Conservation (phyloP, 2,329 filamentous ascomycete species). For the Dothidotthia symphoricarpi region DNA sequence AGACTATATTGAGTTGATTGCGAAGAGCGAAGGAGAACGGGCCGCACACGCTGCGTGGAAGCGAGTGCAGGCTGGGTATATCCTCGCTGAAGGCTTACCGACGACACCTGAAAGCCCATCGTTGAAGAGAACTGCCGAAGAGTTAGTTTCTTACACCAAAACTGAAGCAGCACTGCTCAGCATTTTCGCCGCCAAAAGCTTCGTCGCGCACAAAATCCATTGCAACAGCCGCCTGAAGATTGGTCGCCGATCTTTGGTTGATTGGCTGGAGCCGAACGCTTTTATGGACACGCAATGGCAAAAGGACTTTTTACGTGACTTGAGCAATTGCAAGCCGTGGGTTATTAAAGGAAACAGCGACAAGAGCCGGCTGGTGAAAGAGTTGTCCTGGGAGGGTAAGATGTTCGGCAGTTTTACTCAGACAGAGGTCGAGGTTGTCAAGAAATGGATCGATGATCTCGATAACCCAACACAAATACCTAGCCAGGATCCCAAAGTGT, state of each 20-base stretch:
- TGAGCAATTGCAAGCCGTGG: constrained; percentile 44
- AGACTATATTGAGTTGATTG: constrained; percentile 41
- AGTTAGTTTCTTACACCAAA: constrained; percentile 9
- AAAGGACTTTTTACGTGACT: constrained; percentile 37
- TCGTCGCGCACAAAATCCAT: constrained; percentile 44
- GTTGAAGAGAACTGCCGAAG: constrained; percentile 6
- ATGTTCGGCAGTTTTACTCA: constrained; percentile 54
- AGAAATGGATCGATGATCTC: constrained; percentile 45
- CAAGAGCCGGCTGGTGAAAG: constrained; percentile 45
- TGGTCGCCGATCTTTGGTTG: constrained; percentile 38
- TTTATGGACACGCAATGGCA: constrained; percentile 36
- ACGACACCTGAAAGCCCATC: constrained; percentile 22
- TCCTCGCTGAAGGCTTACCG: constrained; percentile 34
- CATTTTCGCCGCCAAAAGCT: constrained; percentile 44
- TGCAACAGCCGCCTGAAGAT: constrained; percentile 43
- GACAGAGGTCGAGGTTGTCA: constrained; percentile 41
- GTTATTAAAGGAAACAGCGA: constrained; percentile 42
- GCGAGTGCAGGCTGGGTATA: constrained; percentile 46
- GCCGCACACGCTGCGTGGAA: constrained; percentile 42
- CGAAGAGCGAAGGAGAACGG: constrained; percentile 22
- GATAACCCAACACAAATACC: constrained; percentile 3
- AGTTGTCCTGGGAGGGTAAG: constrained; percentile 48
- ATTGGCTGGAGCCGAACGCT: constrained; percentile 45
- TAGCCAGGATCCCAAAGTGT: constrained; percentile 10
- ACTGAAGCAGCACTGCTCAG: constrained; percentile 14